Conservation (phyloP, 2,329 filamentous ascomycete species). For the Exophiala aquamarina region DNA sequence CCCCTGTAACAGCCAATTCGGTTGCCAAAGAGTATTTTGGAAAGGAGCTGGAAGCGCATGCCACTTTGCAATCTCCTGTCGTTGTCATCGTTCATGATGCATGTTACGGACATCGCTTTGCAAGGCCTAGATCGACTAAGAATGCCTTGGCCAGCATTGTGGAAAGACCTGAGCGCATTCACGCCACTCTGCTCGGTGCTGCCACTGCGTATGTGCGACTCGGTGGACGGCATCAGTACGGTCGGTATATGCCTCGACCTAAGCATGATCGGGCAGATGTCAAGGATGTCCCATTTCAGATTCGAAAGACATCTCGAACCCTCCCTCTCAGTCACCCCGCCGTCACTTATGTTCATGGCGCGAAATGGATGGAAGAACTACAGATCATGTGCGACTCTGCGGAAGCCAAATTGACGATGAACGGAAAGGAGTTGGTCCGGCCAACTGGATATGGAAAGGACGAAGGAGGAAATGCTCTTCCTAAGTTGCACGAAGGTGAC, state of each 20-base stretch:
- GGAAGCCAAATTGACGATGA: constrained; percentile 72
- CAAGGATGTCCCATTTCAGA: constrained; percentile 65
- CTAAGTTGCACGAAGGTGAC: constrained; percentile 79
- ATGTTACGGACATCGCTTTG: constrained; percentile 92
- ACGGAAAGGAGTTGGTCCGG: constrained; percentile 74
- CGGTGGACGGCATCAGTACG: constrained; percentile 70
- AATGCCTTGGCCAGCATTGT: constrained; percentile 76
- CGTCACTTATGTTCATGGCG: constrained; percentile 88
- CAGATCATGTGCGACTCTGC: constrained; percentile 80
- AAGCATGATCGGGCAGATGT: constrained; percentile 15
- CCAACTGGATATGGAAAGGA: constrained; percentile 45
- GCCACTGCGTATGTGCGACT: constrained; percentile 88
- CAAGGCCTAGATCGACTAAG: constrained; percentile 75
- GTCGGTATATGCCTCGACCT: constrained; percentile 66
- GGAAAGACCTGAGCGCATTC: constrained; percentile 87
- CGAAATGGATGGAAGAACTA: constrained; percentile 90
- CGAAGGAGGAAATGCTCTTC: constrained; percentile 41
- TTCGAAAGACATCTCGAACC: constrained; percentile 74
- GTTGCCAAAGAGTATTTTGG: constrained; percentile 69
- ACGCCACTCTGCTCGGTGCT: constrained; percentile 78
- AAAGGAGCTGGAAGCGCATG: constrained; percentile 66
- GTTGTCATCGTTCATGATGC: constrained; percentile 87
- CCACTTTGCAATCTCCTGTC: constrained; percentile 57
- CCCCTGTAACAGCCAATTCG: constrained; percentile 50
- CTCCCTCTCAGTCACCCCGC: constrained; percentile 71